Evolutionary conservation across 164 flowering plant species (phyloP).

Genomic region (Magnolia officinalis): DNA sequence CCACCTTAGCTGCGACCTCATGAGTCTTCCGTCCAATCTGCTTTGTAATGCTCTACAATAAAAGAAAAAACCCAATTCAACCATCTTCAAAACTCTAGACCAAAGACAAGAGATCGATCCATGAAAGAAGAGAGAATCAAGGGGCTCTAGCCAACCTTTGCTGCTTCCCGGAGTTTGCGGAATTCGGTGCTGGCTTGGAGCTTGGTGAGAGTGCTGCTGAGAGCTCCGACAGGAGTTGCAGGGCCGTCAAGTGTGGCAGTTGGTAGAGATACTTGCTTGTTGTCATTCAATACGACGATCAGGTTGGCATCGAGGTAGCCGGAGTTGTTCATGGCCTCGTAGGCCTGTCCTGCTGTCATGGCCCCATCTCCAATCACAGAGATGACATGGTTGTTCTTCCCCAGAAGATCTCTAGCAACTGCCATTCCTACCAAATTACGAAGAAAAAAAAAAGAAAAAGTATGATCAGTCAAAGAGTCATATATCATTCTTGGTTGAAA

Average conservation of each 20-base stretch:
- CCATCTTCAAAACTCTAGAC: not conserved
- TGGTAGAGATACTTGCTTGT: constrained; percentile 89
- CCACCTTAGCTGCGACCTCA: constrained; percentile 79
- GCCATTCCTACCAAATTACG: constrained; percentile 67
- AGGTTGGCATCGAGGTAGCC: constrained; percentile 80
- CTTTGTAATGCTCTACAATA: constrained; percentile 58
- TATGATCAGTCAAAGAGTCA: not conserved
- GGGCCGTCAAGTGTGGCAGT: constrained; percentile 96
- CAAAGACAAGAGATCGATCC: not conserved
- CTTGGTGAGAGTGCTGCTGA: constrained; percentile 62
- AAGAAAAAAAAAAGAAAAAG: not conserved
- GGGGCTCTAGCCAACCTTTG: constrained; percentile 43
- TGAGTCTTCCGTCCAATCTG: constrained; percentile 67
- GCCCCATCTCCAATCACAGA: constrained; percentile 97
- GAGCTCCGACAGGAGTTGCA: constrained; percentile 89
- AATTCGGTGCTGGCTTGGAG: constrained; percentile 69
- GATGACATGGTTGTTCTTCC: constrained; percentile 71
- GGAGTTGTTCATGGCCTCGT: constrained; percentile 92
- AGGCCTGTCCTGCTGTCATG: constrained; percentile 99
- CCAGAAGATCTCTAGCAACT: constrained; percentile 73
- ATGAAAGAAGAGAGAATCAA: not conserved
- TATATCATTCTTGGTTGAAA: not conserved
- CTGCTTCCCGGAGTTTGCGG: constrained; percentile 34
- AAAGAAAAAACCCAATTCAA: constrained; percentile 8
- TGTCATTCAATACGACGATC: constrained; percentile 77